Percentiles rank a stretch among this genome's conserved stretches.
These are phyloP conservation scores for Paecilomyces sp. DNA, from an alignment of 2,329 filamentous ascomycete genomes.

Conservation along the genomic window DNA sequence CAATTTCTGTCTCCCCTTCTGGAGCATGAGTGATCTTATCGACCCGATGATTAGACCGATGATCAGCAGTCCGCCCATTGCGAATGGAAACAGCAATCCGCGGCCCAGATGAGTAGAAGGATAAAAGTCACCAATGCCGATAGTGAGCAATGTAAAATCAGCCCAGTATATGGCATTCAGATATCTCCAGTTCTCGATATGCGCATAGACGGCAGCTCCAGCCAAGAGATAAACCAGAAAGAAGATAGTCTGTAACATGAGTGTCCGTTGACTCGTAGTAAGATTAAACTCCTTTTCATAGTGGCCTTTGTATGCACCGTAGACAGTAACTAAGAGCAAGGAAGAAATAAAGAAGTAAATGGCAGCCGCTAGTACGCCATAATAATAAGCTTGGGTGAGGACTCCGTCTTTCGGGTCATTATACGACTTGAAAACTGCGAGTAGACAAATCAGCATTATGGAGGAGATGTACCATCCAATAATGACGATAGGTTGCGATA, in stretches of 20 bases:
- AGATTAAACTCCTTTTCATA: constrained; percentile 52
- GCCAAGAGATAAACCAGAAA: constrained; percentile 33
- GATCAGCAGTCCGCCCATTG: constrained; percentile 27
- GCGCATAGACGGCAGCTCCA: constrained; percentile 30
- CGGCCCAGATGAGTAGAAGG: constrained; percentile 26
- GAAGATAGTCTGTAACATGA: constrained; percentile 39
- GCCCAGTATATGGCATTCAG: constrained; percentile 28
- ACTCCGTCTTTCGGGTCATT: constrained; percentile 31
- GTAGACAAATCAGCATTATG: constrained; percentile 46
- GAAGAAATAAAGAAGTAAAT: constrained; percentile 51
- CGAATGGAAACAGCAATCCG: constrained; percentile 27
- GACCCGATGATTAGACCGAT: constrained; percentile 28
- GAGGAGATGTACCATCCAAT: constrained; percentile 52
- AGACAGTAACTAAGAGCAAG: constrained; percentile 49
- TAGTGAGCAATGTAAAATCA: constrained; percentile 29
- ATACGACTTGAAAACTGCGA: background rate
- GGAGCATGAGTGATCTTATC: constrained; percentile 29
- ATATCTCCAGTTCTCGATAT: constrained; percentile 27
- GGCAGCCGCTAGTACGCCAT: constrained; percentile 50
- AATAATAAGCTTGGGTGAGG: constrained; percentile 53
- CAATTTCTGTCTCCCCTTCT: constrained; percentile 31
- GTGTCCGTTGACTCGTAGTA: constrained; percentile 49
- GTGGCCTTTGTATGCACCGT: constrained; percentile 47
- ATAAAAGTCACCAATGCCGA: constrained; percentile 25
- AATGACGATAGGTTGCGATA: constrained; percentile 55